Evolutionary conservation across 371 early-diverging fungal species (phyloP), one percentile per base, ranked within the genome.

Genomic region (Mortierella polycephala): DNA sequence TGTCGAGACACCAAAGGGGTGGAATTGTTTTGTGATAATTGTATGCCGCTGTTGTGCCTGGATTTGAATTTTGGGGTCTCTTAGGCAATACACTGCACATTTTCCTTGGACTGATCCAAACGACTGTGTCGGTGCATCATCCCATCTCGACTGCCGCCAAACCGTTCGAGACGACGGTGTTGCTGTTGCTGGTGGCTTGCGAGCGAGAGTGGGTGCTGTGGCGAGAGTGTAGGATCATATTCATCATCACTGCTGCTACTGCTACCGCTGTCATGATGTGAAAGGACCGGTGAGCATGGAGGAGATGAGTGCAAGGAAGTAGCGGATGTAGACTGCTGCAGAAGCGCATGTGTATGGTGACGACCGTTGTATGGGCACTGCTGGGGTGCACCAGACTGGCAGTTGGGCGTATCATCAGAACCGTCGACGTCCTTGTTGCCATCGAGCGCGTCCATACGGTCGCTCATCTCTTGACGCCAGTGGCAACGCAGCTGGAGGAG

Each of bases 231-330:
- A 11, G 69, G 12, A 41, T 65, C 69, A 45, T 65, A 75, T 11
- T 75, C 75, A 23, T 75, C 75, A 2, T 75, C 75, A 21, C 62
- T 62, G 37, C 70, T 65, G 55, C 67, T 64, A 53, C 65, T 69
- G 54, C 74, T 67, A 51, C 75, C 59, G 54, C 74, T 75, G 53
- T 75, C 75, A 12, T 69, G 69, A 14, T 69, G 69, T 2, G 75
- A 75, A 5, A 75, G 69, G n/a, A 75, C 58, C 8, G 75, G 75
- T 20, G 75, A 75, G 58, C 75, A 75, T 5, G 75, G 69, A 16
- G 75, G 75, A 9, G 75, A 68, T 7, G 53, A 49, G 20, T 61
- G 69, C 12, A 62, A 57, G n/a, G 52, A 46, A 50, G 64, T 55
- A 10, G 62, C 46, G 7, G 68, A 57, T 4, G 57, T 52, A 4